These are phyloP conservation scores for Daldinia sp. DNA, from an alignment of 2,329 filamentous ascomycete genomes.

Conservation along the genomic window DNA sequence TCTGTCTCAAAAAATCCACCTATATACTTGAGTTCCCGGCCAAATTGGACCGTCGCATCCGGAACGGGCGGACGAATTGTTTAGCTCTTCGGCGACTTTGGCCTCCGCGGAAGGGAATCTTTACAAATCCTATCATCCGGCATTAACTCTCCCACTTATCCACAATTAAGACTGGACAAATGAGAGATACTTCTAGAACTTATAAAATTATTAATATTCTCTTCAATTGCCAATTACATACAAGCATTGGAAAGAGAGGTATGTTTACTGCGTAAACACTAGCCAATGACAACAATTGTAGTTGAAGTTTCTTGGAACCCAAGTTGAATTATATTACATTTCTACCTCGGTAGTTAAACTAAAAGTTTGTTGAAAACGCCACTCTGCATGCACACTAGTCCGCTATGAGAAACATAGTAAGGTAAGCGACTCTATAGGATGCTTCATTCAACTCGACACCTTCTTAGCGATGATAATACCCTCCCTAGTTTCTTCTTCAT, in stretches of 20 bases:
- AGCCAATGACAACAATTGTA: too few relatives aligned
- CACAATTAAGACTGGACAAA: not conserved
- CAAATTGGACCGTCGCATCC: not conserved
- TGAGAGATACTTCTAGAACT: not conserved
- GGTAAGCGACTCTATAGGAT: not conserved
- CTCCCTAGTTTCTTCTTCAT: conserved; percentile 38
- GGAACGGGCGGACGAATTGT: not conserved
- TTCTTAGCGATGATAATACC: conserved; percentile 39
- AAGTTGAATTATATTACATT: not conserved
- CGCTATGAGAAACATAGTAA: not conserved
- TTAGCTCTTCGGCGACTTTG: not conserved
- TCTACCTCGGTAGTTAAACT: not conserved
- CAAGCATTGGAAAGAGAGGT: too few relatives aligned
- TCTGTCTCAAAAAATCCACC: not conserved
- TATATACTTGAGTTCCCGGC: not conserved
- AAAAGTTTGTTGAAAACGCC: conserved; percentile 8
- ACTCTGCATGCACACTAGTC: not conserved
- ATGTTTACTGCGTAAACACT: too few relatives aligned
- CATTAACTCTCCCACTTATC: not conserved
- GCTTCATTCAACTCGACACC: not conserved
- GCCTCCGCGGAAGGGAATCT: not conserved
- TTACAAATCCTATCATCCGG: not conserved
- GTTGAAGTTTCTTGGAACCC: not conserved
- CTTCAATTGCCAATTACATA: not conserved
- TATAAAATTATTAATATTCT: not conserved